Conservation (phyloP, 345 rosid genomes). For the Eucalyptus polyanthemos region DNA sequence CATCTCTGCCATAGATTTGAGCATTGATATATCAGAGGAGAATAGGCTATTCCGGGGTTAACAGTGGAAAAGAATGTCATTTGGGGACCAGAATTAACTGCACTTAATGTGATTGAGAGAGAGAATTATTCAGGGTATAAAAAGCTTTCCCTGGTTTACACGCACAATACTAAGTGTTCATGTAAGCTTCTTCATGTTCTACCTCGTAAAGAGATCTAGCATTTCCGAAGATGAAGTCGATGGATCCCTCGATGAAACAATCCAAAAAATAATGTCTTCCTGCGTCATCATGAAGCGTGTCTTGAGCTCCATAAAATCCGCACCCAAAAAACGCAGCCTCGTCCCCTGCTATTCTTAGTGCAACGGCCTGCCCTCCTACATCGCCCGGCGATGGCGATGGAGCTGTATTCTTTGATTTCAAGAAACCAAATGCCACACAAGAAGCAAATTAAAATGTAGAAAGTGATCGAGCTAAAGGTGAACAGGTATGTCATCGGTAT, state of each 20-base stretch:
- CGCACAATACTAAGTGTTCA: background rate
- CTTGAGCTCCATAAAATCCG: constrained; percentile 88
- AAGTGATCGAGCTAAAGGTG: background rate
- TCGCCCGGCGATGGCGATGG: constrained; percentile 57
- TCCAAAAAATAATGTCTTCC: constrained; percentile 68
- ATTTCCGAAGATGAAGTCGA: constrained; percentile 75
- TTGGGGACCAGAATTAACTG: background rate
- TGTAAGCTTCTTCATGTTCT: background rate
- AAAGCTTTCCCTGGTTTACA: background rate
- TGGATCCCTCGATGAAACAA: constrained; percentile 80
- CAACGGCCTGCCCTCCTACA: constrained; percentile 73
- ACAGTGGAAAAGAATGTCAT: background rate
- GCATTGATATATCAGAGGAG: background rate
- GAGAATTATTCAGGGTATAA: background rate
- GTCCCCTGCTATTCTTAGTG: constrained; percentile 63
- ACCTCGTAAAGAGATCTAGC: constrained; percentile 62
- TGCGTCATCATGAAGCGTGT: constrained; percentile 63
- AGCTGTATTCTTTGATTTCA: constrained; percentile 46
- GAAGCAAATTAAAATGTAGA: background rate
- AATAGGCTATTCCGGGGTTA: background rate
- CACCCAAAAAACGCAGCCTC: constrained; percentile 70
- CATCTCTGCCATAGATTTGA: constrained; percentile 19
- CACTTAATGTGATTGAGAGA: background rate
- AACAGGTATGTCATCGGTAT: background rate
- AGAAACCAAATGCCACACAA: background rate